These are phyloP conservation scores for Pilatotrama ljubarskyi DNA, from an alignment of 768 basidiomycete species.

Conservation along the genomic window DNA sequence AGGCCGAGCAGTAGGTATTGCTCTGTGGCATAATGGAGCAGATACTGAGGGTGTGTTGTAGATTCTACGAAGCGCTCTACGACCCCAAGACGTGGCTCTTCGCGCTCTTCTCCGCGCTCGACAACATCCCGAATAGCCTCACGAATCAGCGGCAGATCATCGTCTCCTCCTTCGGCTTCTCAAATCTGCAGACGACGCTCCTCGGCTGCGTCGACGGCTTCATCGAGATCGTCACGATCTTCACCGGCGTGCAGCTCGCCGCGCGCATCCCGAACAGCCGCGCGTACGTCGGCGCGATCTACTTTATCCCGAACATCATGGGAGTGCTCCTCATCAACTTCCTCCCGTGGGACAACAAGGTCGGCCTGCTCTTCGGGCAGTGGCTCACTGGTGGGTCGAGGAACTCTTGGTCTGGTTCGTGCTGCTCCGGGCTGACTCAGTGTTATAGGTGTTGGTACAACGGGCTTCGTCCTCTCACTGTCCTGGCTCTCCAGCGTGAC, in stretches of 20 bases:
- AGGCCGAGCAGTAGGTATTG: constrained; percentile 67
- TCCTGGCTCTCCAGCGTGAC: constrained; percentile 68
- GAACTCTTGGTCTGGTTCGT: neutral
- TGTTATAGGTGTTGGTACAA: constrained; percentile 45
- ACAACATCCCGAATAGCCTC: constrained; percentile 65
- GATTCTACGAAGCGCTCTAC: constrained; percentile 64
- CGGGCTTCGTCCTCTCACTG: constrained; percentile 60
- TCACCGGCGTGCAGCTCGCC: constrained; percentile 58
- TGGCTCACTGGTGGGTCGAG: constrained; percentile 50
- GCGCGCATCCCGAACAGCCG: constrained; percentile 56
- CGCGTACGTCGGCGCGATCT: constrained; percentile 63
- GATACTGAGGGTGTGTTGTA: constrained; percentile 27
- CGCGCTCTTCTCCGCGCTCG: constrained; percentile 61
- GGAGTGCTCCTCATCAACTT: constrained; percentile 63
- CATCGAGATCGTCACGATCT: constrained; percentile 71
- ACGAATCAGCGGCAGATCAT: constrained; percentile 69
- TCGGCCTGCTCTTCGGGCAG: constrained; percentile 61
- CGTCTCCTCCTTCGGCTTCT: constrained; percentile 66
- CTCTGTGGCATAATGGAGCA: too few species aligned
- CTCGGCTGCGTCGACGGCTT: constrained; percentile 66
- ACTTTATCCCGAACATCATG: constrained; percentile 63
- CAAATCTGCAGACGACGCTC: constrained; percentile 62
- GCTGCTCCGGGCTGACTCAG: neutral
- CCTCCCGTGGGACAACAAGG: constrained; percentile 63
- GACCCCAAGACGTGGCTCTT: constrained; percentile 81